phyloP scores from a whole-genome alignment of 192 early-diverging fungal genomes.

The Haplosporangium gracile region DNA sequence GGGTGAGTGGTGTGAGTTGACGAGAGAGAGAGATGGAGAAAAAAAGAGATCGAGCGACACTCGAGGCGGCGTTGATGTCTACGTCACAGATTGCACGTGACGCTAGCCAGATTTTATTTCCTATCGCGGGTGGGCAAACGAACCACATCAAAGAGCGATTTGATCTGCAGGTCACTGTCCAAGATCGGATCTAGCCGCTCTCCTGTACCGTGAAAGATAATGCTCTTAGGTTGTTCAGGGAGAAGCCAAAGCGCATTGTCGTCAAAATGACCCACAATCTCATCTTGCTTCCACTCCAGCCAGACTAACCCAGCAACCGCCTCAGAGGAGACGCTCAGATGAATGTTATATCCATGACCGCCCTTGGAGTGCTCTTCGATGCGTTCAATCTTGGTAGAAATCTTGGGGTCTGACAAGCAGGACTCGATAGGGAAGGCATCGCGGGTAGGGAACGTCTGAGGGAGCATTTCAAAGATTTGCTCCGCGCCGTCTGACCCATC shows the following conservation, averaged over 20 bases:
- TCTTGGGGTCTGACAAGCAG: neutral
- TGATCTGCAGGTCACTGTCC: slow-evolving; percentile 6
- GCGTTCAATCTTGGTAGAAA: neutral
- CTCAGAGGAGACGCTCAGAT: slow-evolving; percentile 8
- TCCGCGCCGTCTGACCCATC: neutral
- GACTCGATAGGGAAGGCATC: slow-evolving; percentile 3
- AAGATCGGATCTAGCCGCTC: neutral
- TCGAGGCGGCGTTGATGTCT: too few species aligned
- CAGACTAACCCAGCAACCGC: slow-evolving; percentile 28
- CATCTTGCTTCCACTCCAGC: slow-evolving; percentile 18
- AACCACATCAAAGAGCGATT: slow-evolving; percentile 15
- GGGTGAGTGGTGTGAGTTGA: neutral
- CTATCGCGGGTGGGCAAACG: neutral
- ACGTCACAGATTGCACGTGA: neutral
- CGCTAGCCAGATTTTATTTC: neutral
- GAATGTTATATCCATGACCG: neutral
- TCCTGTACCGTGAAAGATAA: slow-evolving; percentile 15
- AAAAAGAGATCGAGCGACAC: neutral
- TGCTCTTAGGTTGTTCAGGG: neutral
- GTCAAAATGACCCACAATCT: slow-evolving; percentile 29
- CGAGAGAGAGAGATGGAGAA: neutral
- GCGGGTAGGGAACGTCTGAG: slow-evolving; percentile 24
- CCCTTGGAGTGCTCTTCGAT: neutral
- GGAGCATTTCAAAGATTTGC: slow-evolving; percentile 21
- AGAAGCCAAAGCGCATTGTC: slow-evolving; percentile 45